Evolutionary conservation across 805 yeast species (phyloP), one percentile per base, ranked within the genome.

Genomic region (Schizosaccharomyces osmophilus): DNA sequence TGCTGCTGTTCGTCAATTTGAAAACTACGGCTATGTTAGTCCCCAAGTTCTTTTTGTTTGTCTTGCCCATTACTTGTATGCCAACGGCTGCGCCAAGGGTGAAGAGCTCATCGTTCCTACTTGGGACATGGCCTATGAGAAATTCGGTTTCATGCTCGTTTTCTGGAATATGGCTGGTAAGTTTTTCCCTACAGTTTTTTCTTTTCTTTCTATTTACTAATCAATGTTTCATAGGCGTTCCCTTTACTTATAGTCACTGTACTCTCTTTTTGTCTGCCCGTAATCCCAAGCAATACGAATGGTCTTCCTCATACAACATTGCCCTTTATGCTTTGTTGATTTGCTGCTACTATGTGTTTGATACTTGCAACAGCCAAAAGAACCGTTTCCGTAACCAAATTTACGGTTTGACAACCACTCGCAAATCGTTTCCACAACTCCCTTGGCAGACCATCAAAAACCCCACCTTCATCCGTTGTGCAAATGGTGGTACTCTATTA

Each of bases 41-140:
- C 81, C 88, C 48, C 95, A 87, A 73, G 82, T 87, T 57, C 75
- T 77, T 59, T 81, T 84, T 65, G 76, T 88, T 48, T 73, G 86
- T 66, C 74, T 84, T 63, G 97, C 95, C 15, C 94, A 90, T 72
- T 93, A 94, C 85, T 75, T 88, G 59, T 93, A 93, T 70, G 95
- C 95, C 64, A 90, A 93, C 69, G 96, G 97, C 2, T 90, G 97
- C 73, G 83, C 95, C 62, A 93, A 93, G 74, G 98, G 97, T 67
- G 98, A 93, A 74, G 97, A 93, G 72, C 77, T 90, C 68, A 93
- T 93, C 71, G 95, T 89, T 64, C 95, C 97, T 67, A 85, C 95
- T 22, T 93, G 98, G 97, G 98, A 93, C 73, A 90, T 93, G 97
- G 96, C 95, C 41, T 93, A 93, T 73, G 98, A 93, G 73, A 93